Base-by-base conservation (phyloP, 2,329 filamentous ascomycete genomes). In the Phialophora tarda region DNA sequence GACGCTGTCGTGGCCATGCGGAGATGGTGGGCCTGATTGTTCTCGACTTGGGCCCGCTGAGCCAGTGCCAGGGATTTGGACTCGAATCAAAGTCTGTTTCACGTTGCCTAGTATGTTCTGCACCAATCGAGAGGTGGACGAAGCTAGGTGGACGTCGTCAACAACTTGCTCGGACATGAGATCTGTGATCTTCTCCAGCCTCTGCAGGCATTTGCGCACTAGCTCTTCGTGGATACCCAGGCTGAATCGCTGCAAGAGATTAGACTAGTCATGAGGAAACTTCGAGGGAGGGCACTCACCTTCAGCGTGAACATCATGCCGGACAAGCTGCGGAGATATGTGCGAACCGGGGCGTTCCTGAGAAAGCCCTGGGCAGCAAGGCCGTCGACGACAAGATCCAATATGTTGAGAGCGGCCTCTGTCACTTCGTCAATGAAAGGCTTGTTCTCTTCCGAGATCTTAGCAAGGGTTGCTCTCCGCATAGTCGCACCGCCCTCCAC, bases 291-390 rank as follows among this genome's bases (percentile, higher is more conserved):
- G 17, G 17, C 11, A 58, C 64, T 75, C 77, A 83, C 82, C 76
- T 89, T 89, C 48, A 89, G 79, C 24, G 88, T 82, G 69, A 89
- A 88, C 72, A 89, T 88, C 73, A 87, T 85, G 7, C 86, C 86
- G 12, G 84, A 86, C 55, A 89, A 81, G 67, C 89, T 87, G 64
- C 87, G 83, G 77, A 89, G 88, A 73, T 86, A 88, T 0, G 87
- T 88, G 41, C 87, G 81, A 8, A 89, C 86, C 2, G 87, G 86
- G 1, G 85, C 85, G 72, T 89, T 86, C 67, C 86, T 85, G 14
- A 89, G 80, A 71, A 84, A 84, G 59, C 86, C 84, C 5, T 82
- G 82, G 0, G 85, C 85, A 34, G 85, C 83, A 4, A 89, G 80
- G 6, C 82, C 85, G 17, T 88, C 84, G 26, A 87, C 81, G 0